phyloP scores from a whole-genome alignment of 257 asterid species.

The Solanum appendiculatum region DNA sequence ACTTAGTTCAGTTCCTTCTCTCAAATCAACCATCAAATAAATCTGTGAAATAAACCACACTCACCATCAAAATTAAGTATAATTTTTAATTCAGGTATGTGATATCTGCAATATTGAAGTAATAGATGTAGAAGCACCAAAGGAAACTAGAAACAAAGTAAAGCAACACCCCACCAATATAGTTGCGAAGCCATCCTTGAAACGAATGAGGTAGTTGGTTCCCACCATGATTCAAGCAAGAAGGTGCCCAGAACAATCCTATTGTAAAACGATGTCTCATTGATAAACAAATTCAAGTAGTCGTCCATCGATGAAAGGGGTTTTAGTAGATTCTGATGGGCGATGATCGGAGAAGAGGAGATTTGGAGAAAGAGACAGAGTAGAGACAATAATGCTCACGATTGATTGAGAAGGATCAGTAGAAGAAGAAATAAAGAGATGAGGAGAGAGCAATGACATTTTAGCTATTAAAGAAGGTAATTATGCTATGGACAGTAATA shows the following conservation, averaged over 20 bases:
- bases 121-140: constrained; percentile 78
- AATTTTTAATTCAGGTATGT: no score
- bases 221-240: constrained; percentile 55
- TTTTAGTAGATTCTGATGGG: no score
- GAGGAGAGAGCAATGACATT: no score
- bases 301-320: constrained; percentile 24
- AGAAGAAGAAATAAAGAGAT: no score
- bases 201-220: constrained; percentile 55
- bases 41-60: constrained; percentile 4
- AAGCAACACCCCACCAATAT: constrained; percentile 61
- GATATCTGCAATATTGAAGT: no score
- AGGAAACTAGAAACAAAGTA: constrained; percentile 57
- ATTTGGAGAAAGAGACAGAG: no score
- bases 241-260: constrained; percentile 50
- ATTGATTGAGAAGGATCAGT: no score
- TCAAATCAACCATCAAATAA: background rate
- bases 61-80: background rate
- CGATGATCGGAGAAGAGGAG: no score
- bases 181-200: constrained; percentile 82
- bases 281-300: constrained; percentile 44
- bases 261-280: constrained; percentile 81
- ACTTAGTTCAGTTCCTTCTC: constrained; percentile 3
- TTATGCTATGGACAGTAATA: no score
- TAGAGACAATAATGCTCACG: no score
- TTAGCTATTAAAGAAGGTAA: no score